Conservation (phyloP, 2,329 filamentous ascomycete genomes). For the Sporothrix variecibatus region DNA sequence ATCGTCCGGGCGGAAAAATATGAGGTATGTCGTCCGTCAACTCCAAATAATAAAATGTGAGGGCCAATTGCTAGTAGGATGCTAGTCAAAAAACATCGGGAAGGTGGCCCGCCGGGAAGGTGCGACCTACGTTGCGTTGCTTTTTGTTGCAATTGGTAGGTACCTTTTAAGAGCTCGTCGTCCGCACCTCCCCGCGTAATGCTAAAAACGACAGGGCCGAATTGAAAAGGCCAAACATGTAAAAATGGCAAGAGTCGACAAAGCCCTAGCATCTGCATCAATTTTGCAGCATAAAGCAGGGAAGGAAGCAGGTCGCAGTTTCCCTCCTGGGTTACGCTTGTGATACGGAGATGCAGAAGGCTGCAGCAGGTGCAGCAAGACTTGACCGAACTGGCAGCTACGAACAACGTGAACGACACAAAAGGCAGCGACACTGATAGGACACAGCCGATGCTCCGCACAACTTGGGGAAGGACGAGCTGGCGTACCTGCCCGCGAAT, state of each 20-base stretch:
- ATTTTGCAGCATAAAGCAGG: background rate
- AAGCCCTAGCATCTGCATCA: background rate
- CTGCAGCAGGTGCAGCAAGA: background rate
- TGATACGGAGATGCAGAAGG: slow-evolving; percentile 6
- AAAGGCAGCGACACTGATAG: slow-evolving; percentile 1
- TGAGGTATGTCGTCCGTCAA: background rate
- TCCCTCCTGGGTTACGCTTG: slow-evolving; percentile 14
- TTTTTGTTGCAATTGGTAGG: background rate
- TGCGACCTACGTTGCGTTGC: slow-evolving; percentile 14
- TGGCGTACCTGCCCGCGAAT: background rate
- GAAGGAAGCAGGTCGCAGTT: slow-evolving; percentile 11
- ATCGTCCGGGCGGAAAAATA: background rate
- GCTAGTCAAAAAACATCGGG: background rate
- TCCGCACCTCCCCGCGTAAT: slow-evolving; percentile 5
- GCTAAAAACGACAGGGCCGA: background rate
- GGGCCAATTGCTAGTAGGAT: background rate
- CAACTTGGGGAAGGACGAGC: background rate
- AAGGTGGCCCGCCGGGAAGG: slow-evolving; percentile 22
- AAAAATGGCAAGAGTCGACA: background rate
- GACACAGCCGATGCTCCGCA: slow-evolving; percentile 8
- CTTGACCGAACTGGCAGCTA: slow-evolving; percentile 20
- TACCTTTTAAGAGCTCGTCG: background rate
- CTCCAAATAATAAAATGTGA: background rate
- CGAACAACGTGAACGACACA: background rate
- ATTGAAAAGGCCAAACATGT: background rate